Conservation (phyloP, 1,284 basidiomycete species). For the Ceratobasidium sp. region DNA sequence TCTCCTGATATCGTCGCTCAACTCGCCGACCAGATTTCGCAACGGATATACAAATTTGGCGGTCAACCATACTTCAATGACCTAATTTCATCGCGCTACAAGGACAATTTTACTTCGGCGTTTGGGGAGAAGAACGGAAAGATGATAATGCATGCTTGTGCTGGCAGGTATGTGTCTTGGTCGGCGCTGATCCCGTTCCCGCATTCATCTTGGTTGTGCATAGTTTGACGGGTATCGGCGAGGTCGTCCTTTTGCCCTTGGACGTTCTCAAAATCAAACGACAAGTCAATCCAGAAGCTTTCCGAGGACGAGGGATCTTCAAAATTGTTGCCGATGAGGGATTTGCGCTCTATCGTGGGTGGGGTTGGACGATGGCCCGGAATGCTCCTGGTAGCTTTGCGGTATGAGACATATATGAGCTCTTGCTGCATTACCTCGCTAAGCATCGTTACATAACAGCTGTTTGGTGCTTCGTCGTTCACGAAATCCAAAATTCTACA, state of each 20-base stretch:
- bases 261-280: constrained; percentile 99
- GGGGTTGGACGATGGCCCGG: constrained; percentile 98
- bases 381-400: constrained; percentile 97
- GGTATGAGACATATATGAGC: too few relatives aligned
- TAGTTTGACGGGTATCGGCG: constrained; percentile 94
- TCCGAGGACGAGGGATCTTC: constrained; percentile 89
- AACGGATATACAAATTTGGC: constrained; percentile 97
- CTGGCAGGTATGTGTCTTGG: constrained; percentile 73
- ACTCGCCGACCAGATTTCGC: constrained; percentile 59
- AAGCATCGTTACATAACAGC: too few relatives aligned
- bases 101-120: constrained; percentile 75
- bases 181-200: neutral
- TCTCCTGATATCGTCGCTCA: neutral
- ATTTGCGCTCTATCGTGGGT: constrained; percentile 90
- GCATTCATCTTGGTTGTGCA: neutral
- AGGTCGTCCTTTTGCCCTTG: constrained; percentile 94
- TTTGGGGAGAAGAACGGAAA: constrained; percentile 98
- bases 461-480: constrained; percentile 94
- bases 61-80: constrained; percentile 99
- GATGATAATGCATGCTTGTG: constrained; percentile 93
- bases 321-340: constrained; percentile 94
- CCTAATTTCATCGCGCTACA: constrained; percentile 80
- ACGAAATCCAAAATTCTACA: constrained; percentile 95
- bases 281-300: constrained; percentile 95
- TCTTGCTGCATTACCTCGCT: too few relatives aligned